Percentiles rank a stretch among this genome's conserved stretches.
phyloP scores from a whole-genome alignment of 805 yeast species.

The Schwanniomyces occidentalis region DNA sequence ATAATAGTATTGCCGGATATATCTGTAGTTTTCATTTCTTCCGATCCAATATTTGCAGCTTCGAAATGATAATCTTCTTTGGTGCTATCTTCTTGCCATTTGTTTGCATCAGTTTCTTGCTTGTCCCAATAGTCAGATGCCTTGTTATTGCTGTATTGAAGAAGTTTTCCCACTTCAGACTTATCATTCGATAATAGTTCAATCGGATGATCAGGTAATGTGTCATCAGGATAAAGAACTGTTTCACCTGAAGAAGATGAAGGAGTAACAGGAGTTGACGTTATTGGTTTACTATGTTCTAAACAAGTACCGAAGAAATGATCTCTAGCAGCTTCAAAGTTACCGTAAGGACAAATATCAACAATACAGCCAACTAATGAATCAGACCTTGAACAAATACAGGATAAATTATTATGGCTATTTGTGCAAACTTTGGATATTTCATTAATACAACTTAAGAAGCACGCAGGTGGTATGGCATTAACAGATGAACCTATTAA shows the following conservation, averaged over 20 bases:
- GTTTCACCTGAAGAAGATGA: no score
- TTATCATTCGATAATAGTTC: no score
- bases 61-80: slow-evolving; percentile 11
- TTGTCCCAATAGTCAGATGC: background rate
- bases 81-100: slow-evolving; percentile 1
- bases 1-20: slow-evolving; percentile 16
- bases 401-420: slow-evolving; percentile 34
- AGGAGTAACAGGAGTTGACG: background rate
- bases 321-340: slow-evolving; percentile 45
- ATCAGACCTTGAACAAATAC: slow-evolving; percentile 40
- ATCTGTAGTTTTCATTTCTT: slow-evolving; percentile 20
- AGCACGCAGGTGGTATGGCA: slow-evolving; percentile 55
- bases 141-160: slow-evolving; percentile 4
- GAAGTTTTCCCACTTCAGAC: slow-evolving; percentile 3
- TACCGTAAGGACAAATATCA: slow-evolving; percentile 47
- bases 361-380: slow-evolving; percentile 44
- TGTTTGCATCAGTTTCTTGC: slow-evolving; percentile 2
- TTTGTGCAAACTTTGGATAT: slow-evolving; percentile 34
- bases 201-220: no score
- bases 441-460: slow-evolving; percentile 41
- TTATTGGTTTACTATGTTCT: slow-evolving; percentile 28
- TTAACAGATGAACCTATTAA: no score
- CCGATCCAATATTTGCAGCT: no score
- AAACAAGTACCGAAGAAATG: slow-evolving; percentile 51
- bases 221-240: no score